phyloP scores from a whole-genome alignment of 2,329 filamentous ascomycete genomes.

The Fusarium virguliforme region DNA sequence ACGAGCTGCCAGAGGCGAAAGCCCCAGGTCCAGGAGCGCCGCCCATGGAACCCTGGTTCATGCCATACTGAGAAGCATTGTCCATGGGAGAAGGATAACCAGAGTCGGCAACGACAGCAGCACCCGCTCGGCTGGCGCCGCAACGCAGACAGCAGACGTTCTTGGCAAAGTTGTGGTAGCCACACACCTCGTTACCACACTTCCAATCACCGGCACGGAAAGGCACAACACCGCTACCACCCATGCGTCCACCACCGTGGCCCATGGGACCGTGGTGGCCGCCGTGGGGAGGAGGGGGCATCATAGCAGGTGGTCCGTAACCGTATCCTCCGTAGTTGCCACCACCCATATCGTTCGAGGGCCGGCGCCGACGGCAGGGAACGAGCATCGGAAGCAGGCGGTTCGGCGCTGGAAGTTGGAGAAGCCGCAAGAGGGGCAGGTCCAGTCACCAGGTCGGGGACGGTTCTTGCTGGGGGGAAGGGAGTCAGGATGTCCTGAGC shows the following conservation, averaged over 20 bases:
- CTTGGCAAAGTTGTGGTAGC: conserved; percentile 99
- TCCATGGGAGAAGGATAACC: conserved; percentile 94
- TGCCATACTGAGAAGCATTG: conserved; percentile 84
- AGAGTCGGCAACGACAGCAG: conserved; percentile 94
- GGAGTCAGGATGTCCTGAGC: conserved; percentile 96
- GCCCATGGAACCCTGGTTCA: conserved; percentile 90
- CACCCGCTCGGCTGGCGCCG: conserved; percentile 93
- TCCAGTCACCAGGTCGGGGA: conserved; percentile 97
- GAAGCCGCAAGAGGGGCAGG: conserved; percentile 97
- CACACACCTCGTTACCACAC: conserved; percentile 96
- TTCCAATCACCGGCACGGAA: conserved; percentile 99
- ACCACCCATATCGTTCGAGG: conserved; percentile 75
- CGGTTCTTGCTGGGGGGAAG: conserved; percentile 99
- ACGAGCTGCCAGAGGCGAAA: conserved; percentile 80
- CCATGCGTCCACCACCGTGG: conserved; percentile 78
- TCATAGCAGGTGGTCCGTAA: conserved; percentile 83
- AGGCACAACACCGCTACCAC: conserved; percentile 88
- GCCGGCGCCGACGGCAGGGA: conserved; percentile 90
- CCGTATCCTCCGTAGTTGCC: conserved; percentile 75
- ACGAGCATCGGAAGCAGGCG: conserved; percentile 98
- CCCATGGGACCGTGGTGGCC: conserved; percentile 72
- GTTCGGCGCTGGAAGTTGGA: conserved; percentile 99
- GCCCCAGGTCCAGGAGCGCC: conserved; percentile 85
- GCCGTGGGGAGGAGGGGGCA: conserved; percentile 82
- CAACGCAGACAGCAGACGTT: conserved; percentile 98